These are phyloP conservation scores for Solidago caesia DNA, from an alignment of 129 eudicot species.

Conservation along the genomic window DNA sequence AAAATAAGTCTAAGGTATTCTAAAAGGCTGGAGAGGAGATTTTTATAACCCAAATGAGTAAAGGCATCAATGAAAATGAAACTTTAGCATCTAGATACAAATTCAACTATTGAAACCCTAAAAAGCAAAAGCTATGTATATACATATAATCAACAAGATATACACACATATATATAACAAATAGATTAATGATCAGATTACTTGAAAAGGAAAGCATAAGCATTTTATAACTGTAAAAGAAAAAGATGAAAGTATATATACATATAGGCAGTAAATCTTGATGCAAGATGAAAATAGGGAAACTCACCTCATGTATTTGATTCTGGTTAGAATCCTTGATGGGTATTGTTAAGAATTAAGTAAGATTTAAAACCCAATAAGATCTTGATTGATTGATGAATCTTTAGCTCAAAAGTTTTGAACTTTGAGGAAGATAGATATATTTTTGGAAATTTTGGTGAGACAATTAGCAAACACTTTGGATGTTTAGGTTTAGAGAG, in stretches of 20 bases:
- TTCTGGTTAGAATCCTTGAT: slow-evolving; percentile 16
- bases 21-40: not conserved
- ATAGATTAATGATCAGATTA: slow-evolving; percentile 28
- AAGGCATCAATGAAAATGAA: slow-evolving; percentile 12
- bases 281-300: not conserved
- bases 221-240: not conserved
- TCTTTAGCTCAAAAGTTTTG: slow-evolving; percentile 21
- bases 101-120: slow-evolving; percentile 26
- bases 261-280: slow-evolving; percentile 20
- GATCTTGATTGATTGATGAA: slow-evolving; percentile 28
- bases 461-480: slow-evolving; percentile 29
- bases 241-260: not conserved
- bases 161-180: not conserved
- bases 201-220: not conserved
- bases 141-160: slow-evolving; percentile 17
- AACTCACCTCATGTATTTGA: slow-evolving; percentile 32
- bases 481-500: slow-evolving; percentile 40
- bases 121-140: slow-evolving; percentile 18
- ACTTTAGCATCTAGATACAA: slow-evolving; percentile 16
- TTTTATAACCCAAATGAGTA: slow-evolving; percentile 22
- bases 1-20: not conserved
- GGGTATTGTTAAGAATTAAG: slow-evolving; percentile 27
- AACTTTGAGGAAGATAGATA: slow-evolving; percentile 23
- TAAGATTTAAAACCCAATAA: slow-evolving; percentile 23
- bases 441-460: slow-evolving; percentile 26